Evolutionary conservation across 257 asterid genomes (phyloP).

Genomic region (Solanum chaucha): DNA sequence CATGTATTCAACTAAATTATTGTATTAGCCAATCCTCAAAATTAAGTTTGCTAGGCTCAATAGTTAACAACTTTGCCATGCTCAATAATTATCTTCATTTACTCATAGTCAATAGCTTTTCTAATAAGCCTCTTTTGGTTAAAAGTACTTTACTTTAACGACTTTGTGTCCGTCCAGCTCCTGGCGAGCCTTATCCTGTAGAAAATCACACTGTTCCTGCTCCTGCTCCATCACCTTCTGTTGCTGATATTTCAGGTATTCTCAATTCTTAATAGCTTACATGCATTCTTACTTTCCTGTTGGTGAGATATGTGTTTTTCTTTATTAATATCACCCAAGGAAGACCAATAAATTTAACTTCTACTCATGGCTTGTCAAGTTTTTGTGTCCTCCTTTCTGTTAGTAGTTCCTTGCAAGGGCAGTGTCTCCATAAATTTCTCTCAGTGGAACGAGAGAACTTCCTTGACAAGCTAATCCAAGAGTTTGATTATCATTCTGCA

Average conservation of each 20-base stretch:
- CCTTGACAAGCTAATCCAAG: neutral
- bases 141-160: neutral
- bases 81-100: neutral
- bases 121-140: neutral
- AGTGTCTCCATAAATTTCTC: neutral
- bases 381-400: neutral
- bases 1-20: neutral
- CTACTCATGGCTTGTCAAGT: neutral
- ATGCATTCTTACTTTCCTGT: neutral
- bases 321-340: neutral
- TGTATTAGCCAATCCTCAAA: neutral
- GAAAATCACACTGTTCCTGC: conserved; percentile 32
- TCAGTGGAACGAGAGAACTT: neutral
- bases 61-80: neutral
- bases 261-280: neutral
- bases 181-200: conserved; percentile 65
- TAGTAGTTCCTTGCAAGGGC: neutral
- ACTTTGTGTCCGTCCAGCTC: conserved; percentile 40
- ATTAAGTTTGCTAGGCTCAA: neutral
- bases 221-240: conserved; percentile 69
- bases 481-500: neutral
- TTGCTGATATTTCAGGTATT: conserved; percentile 51
- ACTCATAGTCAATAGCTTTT: neutral
- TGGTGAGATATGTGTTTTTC: neutral
- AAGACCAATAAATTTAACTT: neutral